These are phyloP conservation scores for Thelephora terrestris DNA, from an alignment of 1,284 basidiomycete genomes.

Conservation along the genomic window DNA sequence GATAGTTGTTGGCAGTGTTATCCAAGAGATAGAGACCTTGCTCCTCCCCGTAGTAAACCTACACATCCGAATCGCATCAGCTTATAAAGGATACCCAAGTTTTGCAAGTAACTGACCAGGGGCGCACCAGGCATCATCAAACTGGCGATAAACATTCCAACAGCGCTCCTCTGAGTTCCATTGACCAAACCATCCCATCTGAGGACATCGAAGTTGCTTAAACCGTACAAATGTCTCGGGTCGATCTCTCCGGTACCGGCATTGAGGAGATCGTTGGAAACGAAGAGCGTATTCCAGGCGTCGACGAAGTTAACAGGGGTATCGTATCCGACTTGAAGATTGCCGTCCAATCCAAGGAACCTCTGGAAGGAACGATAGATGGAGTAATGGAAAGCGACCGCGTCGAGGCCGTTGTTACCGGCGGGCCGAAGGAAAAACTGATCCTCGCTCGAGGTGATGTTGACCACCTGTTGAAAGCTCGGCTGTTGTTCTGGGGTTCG, in stretches of 20 bases:
- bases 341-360: conserved; percentile 90
- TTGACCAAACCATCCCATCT: conserved; percentile 83
- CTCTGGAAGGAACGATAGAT: conserved; percentile 76
- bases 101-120: conserved; percentile 35
- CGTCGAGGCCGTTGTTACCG: conserved; percentile 56
- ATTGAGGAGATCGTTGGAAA: conserved; percentile 80
- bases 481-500: conserved; percentile 65
- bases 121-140: conserved; percentile 83
- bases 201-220: conserved; percentile 88
- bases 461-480: conserved; percentile 57
- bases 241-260: conserved; percentile 55
- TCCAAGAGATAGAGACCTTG: conserved; percentile 81
- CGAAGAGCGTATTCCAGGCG: conserved; percentile 85
- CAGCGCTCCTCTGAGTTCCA: conserved; percentile 64
- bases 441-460: conserved; percentile 45
- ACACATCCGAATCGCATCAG: conserved; percentile 5
- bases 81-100: background rate
- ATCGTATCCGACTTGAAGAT: conserved; percentile 81
- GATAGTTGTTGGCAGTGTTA: conserved; percentile 77
- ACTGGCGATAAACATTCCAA: conserved; percentile 70
- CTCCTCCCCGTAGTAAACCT: conserved; percentile 84
- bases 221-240: conserved; percentile 81
- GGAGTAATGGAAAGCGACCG: conserved; percentile 85
- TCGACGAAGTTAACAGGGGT: conserved; percentile 71
- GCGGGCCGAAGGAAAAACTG: conserved; percentile 74